Base-by-base conservation (phyloP, 225 moss, liverwort and hornwort genomes). In the Thuidium tamariscinum region DNA sequence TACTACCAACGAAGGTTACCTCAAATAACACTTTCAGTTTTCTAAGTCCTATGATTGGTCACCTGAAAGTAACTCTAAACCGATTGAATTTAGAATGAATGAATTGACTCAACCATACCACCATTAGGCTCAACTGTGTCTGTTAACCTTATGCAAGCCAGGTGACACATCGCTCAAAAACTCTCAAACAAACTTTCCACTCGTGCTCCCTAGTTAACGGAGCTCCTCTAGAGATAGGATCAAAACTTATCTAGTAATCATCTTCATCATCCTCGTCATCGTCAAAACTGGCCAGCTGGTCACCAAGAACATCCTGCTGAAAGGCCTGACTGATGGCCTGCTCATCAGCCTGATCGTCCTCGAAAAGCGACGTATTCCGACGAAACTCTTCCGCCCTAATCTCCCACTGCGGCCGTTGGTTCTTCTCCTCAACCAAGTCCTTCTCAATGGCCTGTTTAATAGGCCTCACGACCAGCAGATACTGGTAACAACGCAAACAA, bases 311-410 rank as follows among this genome's bases (percentile, higher is more conserved):
- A 54, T 96, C 97, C 90, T 94, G 95, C 85, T 93, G 94, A 52
- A 97, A 92, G 67, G 99, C 99, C 80, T 97, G 97, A 68, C 87
- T 93, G 83, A 99, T 96, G n/a, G 99, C 97, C 84, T 94, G 95
- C 83, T 97, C 95, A 87, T 96, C 99, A 73, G 93, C 96, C 84
- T 91, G 94, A 42, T 97, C 99, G 9, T 99, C 99, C 80, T 99
- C 99, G 77, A 94, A 88, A 68, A 88, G 55, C 39, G 90, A 80
- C 57, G 95, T 90, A 61, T 90, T 95, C 52, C 96, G 93, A 75
- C 94, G 89, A 80, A 92, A 96, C 89, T 99, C 94, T 76, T 99
- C 97, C n/a, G 99, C 97, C 77, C 99, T 88, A 61, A 96, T 88
- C 90, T 99, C 99, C 99, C 99, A 99, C 71, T 91, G 94, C 48